Base-by-base conservation (phyloP, 2,329 filamentous ascomycete species). In the Rutstroemia sp. region DNA sequence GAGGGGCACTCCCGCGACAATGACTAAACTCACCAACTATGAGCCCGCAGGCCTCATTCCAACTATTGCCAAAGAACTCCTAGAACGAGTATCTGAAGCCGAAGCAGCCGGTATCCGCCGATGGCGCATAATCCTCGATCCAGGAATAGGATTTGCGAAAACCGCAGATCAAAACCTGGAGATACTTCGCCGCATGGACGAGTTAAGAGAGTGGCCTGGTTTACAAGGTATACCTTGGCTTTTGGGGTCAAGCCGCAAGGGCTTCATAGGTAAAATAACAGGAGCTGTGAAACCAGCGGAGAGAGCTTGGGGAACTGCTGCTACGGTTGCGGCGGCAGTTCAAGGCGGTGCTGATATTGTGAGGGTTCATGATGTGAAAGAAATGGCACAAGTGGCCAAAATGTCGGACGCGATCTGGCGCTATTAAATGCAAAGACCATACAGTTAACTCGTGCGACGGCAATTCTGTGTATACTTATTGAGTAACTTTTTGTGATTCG, bases 341-440 rank as follows among this genome's bases (percentile, higher is more conserved):
- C 83, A 87, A 59, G 89, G 89, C 6, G 94, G 94, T 2, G 92
- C 92, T 23, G 92, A 97, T 75, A 84, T 99, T 57, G 86, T 97
- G 47, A 79, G 94, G 51, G 91, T 99, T 44, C 94, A 99, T 73
- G 92, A 97, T 74, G 88, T 92, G 14, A 73, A 76, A 56, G 88
- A 94, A 75, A 97, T 97, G 92, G 77, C 73, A 42, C 80, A 90
- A 72, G 91, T 96, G 34, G 84, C 83, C 1, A 87, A 81, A 69
- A 92, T 97, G 85, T 83, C 89, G 8, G 92, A 97, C 78, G 92
- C 91, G n/a, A 91, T 96, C 54, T 95, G 89, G 82, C 78, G 89
- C n/a, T 4, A 14, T 44, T 55, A 17, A 42, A 10, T 17, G 16
- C 39, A 8, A 17, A 19, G 9, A 34, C 12, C 12, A 34, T 14